Evolutionary conservation across 108 stramenopile species (phyloP).

Genomic region (Skeletonema potamos): DNA sequence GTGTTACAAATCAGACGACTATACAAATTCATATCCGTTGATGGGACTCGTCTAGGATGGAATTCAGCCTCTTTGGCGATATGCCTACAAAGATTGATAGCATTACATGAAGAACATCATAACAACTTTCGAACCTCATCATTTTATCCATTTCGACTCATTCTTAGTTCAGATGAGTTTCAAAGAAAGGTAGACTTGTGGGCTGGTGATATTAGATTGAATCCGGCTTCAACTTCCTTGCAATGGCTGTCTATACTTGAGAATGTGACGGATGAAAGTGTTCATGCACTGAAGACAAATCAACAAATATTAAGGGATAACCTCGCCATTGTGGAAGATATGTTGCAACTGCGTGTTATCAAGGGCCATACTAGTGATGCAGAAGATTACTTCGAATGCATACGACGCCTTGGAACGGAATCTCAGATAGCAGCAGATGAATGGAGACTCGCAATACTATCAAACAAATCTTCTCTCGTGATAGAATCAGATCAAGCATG

Average conservation of each 20-base stretch:
- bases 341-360: conserved; percentile 37
- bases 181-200: conserved; percentile 51
- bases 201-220: conserved; percentile 61
- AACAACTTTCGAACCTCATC: conserved; percentile 54
- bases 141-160: conserved; percentile 81
- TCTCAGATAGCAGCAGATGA: conserved; percentile 3
- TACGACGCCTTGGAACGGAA: conserved; percentile 36
- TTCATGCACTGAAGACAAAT: conserved; percentile 45
- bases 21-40: conserved; percentile 74
- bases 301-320: conserved; percentile 34
- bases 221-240: conserved; percentile 65
- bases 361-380: conserved; percentile 72
- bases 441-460: conserved; percentile 14
- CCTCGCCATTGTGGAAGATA: conserved; percentile 37
- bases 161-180: conserved; percentile 56
- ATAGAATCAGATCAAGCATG: conserved; percentile 65
- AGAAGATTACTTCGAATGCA: conserved; percentile 59
- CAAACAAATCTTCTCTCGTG: conserved; percentile 19
- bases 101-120: conserved; percentile 65
- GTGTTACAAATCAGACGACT: conserved; percentile 64
- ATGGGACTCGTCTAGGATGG: conserved; percentile 78
- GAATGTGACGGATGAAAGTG: conserved; percentile 47
- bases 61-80: conserved; percentile 62
- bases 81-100: conserved; percentile 49
- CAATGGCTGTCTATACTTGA: conserved; percentile 65